Evolutionary conservation across 208 protist species (phyloP).

Genomic region (Leishmania guyanensis): DNA sequence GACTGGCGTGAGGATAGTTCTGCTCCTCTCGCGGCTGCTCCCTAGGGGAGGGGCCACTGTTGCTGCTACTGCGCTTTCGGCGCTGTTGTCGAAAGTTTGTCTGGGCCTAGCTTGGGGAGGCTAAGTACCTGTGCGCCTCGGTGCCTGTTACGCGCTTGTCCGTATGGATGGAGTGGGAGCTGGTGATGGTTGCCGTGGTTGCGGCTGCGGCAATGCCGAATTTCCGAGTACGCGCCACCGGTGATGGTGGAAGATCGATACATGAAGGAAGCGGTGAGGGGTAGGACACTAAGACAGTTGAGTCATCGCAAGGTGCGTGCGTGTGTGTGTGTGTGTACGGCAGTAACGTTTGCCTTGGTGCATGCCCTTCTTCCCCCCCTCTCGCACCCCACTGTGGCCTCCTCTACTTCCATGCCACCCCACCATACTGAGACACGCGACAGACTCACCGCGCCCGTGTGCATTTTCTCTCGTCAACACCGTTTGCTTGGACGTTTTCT

Average conservation of each 20-base stretch:
- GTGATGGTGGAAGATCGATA: background rate
- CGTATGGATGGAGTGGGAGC: background rate
- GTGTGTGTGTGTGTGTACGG: background rate
- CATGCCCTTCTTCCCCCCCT: background rate
- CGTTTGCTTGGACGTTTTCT: background rate
- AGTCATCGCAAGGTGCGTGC: background rate
- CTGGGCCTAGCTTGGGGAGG: background rate
- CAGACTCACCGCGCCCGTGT: background rate
- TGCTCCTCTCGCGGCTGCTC: background rate
- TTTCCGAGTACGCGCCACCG: background rate
- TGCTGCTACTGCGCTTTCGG: background rate
- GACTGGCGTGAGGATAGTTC: background rate
- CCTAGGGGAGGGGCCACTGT: background rate
- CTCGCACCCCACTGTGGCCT: background rate
- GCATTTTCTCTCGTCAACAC: background rate
- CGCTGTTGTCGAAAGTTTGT: background rate
- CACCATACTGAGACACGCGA: background rate
- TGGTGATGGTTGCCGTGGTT: background rate
- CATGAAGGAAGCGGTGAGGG: constrained; percentile 2
- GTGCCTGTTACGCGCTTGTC: background rate
- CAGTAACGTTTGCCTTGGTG: background rate
- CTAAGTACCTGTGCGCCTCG: background rate
- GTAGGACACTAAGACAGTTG: constrained; percentile 5
- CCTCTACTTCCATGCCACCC: background rate
- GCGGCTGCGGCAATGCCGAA: background rate